phyloP scores from a whole-genome alignment of 2,329 filamentous ascomycete species.

The Hirsutella rhossiliensis region DNA sequence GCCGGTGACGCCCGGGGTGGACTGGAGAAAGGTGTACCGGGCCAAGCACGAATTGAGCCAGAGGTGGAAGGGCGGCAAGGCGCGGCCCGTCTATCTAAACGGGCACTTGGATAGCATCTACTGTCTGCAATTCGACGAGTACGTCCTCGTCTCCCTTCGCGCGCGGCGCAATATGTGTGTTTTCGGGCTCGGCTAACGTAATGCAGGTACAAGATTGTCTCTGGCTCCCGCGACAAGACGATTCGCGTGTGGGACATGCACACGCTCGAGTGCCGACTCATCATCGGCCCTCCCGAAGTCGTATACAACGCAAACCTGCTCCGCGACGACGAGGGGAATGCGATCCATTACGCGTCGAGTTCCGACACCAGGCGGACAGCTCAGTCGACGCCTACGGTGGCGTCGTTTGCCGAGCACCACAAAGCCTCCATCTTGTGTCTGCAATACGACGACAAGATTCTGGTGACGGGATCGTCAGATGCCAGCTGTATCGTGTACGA shows the following conservation, averaged over 20 bases:
- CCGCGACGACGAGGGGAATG: slow-evolving; percentile 35
- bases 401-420: slow-evolving; percentile 58
- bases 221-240: slow-evolving; percentile 87
- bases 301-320: slow-evolving; percentile 40
- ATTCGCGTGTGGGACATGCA: slow-evolving; percentile 94
- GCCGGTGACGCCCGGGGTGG: slow-evolving; percentile 43
- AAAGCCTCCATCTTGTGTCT: slow-evolving; percentile 88
- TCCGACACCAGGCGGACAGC: slow-evolving; percentile 33
- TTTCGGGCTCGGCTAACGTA: slow-evolving; percentile 18
- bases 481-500: slow-evolving; percentile 86
- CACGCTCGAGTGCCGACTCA: slow-evolving; percentile 70
- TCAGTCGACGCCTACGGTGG: slow-evolving; percentile 39
- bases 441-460: slow-evolving; percentile 84
- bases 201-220: slow-evolving; percentile 78
- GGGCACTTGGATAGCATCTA: slow-evolving; percentile 95
- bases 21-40: slow-evolving; percentile 81
- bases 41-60: slow-evolving; percentile 63
- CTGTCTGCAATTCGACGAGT: slow-evolving; percentile 96
- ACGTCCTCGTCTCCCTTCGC: slow-evolving; percentile 21
- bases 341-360: slow-evolving; percentile 42
- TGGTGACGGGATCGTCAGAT: slow-evolving; percentile 93
- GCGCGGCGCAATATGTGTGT: not conserved
- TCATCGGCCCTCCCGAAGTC: slow-evolving; percentile 70
- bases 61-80: slow-evolving; percentile 69
- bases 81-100: slow-evolving; percentile 76